Base-by-base conservation (phyloP, 768 basidiomycete genomes). In the Astraeus odoratus region DNA sequence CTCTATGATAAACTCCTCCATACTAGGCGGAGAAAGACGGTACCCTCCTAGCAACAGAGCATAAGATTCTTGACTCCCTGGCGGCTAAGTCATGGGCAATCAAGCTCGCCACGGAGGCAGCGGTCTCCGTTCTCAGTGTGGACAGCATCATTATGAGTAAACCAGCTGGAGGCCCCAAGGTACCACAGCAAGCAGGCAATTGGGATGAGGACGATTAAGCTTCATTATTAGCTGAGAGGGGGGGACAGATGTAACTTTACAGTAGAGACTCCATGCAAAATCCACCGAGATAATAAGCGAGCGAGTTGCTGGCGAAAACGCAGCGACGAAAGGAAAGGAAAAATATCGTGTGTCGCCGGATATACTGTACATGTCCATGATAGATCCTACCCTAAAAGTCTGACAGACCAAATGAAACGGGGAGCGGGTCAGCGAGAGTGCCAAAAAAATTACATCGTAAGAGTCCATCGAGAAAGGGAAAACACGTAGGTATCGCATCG, bases 121-220 rank as follows among this genome's bases (percentile, higher is more conserved):
- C 93, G 1, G 76, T 87, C 31, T 83, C 89, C 0, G 88, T 96
- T 24, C 78, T 99, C 44, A 86, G 85, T 50, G 96, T 99, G 6
- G 96, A 99, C 67, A 91, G 88, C 58, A 97, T 98, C 62, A 96
- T 97, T 70, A 92, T 94, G 80, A 89, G 86, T 69, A 91, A 90
- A 60, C 86, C 86, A n/a, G 86, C 88, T 0, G 87, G 88, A 24
- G 87, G 88, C 39, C 88, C 87, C 39, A 91, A 89, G 61, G 71
- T 91, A 39, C 88, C 88, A 43, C 87, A 92, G 58, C 89, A 91
- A 61, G 74, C 83, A 30, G 81, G 86, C 5, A 87, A 88, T 60
- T 91, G 88, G 88, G 89, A 91, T 52, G 83, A 83, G 20, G 87
- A 61, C 25, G 60, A 90, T 61, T 69, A 65, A n/a, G n/a, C n/a